These are phyloP conservation scores for Prinsepia uniflora DNA, from an alignment of 306 rosid species.

Conservation along the genomic window DNA sequence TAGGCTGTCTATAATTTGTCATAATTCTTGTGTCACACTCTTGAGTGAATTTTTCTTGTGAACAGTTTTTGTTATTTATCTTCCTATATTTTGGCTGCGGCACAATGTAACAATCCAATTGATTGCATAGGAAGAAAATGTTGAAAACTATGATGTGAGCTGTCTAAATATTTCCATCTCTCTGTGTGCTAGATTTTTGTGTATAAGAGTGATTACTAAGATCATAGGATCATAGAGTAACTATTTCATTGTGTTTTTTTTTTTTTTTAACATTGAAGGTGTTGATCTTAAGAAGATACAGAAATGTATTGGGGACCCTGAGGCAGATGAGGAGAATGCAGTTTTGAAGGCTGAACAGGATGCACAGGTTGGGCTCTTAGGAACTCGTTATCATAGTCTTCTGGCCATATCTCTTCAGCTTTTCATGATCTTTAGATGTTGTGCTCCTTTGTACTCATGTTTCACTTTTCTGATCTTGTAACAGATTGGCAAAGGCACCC, in stretches of 20 bases:
- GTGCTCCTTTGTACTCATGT: constrained; percentile 18
- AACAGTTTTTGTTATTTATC: background rate
- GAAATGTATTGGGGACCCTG: constrained; percentile 73
- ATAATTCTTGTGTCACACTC: background rate
- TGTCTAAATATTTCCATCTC: constrained; percentile 3
- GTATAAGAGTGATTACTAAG: background rate
- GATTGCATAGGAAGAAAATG: background rate
- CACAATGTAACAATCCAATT: background rate
- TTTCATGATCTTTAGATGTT: constrained; percentile 2
- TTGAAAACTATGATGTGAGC: background rate
- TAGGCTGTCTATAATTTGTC: background rate
- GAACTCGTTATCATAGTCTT: background rate
- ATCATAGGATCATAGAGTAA: background rate
- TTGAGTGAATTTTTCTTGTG: background rate
- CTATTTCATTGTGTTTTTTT: background rate
- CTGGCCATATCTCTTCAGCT: constrained; percentile 12
- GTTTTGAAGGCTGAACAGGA: constrained; percentile 88
- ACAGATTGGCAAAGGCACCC: constrained; percentile 86
- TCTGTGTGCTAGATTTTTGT: background rate
- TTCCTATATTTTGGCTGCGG: background rate
- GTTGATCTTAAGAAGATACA: constrained; percentile 65
- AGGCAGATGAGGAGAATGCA: constrained; percentile 62
- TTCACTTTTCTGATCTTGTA: constrained; percentile 23
- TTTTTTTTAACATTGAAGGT: constrained; percentile 39
- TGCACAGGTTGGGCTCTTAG: constrained; percentile 54